Conservation (phyloP, 208 protist genomes). For the Leishmania mexicana region DNA sequence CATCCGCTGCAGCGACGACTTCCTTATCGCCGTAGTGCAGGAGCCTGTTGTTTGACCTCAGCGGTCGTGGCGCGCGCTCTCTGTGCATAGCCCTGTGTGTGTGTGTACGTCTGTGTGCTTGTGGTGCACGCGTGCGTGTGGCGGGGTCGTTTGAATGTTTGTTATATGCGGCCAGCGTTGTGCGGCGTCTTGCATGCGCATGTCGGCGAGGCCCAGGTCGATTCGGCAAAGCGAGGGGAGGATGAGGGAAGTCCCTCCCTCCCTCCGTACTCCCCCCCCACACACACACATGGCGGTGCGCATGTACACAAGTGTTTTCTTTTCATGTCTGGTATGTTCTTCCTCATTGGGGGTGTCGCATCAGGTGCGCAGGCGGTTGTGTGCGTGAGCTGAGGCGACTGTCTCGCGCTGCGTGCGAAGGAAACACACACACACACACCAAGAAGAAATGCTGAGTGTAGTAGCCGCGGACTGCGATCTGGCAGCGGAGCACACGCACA, state of each 20-base stretch:
- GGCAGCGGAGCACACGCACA: not conserved
- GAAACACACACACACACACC: not conserved
- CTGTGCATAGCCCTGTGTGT: not conserved
- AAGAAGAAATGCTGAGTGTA: not conserved
- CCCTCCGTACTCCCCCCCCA: not conserved
- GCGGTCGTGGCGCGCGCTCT: not conserved
- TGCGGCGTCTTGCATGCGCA: not conserved
- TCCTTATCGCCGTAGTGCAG: constrained; percentile 83
- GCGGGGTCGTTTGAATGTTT: not conserved
- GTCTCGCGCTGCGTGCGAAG: not conserved
- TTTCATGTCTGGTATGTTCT: not conserved
- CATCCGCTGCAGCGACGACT: constrained; percentile 73
- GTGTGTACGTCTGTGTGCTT: not conserved
- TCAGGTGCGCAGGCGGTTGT: not conserved
- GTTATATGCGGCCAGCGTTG: not conserved
- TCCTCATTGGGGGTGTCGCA: not conserved
- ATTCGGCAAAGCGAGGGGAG: not conserved
- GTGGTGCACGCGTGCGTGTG: not conserved
- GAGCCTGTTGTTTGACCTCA: constrained; percentile 55
- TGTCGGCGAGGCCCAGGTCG: not conserved
- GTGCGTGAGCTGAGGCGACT: not conserved
- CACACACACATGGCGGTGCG: not conserved
- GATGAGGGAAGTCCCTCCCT: not conserved
- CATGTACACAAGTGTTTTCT: not conserved
- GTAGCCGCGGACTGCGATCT: not conserved